A percentile compares a stretch with the other conserved stretches of the same genome.
Evolutionary conservation across 1,139 yeast species (phyloP).

Genomic region (Taiozyma onychis): DNA sequence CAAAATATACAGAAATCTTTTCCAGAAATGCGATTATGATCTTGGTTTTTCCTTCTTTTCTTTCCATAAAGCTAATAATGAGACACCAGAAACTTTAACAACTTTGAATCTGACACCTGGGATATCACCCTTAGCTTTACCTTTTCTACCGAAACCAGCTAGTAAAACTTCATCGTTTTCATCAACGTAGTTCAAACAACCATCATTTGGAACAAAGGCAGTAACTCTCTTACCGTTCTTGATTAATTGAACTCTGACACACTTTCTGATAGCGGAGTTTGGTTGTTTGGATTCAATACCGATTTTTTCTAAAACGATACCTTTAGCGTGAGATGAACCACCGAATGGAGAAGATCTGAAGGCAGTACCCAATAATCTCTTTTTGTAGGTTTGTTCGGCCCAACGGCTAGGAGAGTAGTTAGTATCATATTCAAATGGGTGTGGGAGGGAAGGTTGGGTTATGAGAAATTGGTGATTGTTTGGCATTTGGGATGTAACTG

Average conservation of each 20-base stretch:
- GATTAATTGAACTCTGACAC: conserved; percentile 99
- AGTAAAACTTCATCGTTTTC: conserved; percentile 99
- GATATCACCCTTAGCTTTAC: conserved; percentile 99
- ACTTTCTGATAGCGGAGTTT: conserved; percentile 99
- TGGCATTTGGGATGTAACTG: too few relatives aligned
- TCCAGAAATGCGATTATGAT: conserved; percentile 49
- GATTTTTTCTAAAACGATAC: conserved; percentile 98
- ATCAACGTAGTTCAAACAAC: conserved; percentile 99
- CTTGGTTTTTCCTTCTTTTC: conserved; percentile 99
- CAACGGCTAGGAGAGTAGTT: conserved; percentile 58
- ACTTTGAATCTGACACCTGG: conserved; percentile 99
- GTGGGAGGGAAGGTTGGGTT: not conserved
- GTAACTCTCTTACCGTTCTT: conserved; percentile 99
- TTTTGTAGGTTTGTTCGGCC: conserved; percentile 98
- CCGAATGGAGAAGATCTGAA: conserved; percentile 99
- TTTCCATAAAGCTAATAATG: conserved; percentile 99
- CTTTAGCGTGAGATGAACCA: conserved; percentile 99
- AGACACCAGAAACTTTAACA: conserved; percentile 99
- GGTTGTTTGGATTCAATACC: conserved; percentile 99
- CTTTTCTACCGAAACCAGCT: conserved; percentile 99
- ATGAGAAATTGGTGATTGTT: too few relatives aligned
- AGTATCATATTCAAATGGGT: conserved; percentile 7
- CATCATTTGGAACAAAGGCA: conserved; percentile 99
- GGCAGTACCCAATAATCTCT: conserved; percentile 99
- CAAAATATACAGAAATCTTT: conserved; percentile 10